Percentiles rank a stretch among this genome's conserved stretches.
These are phyloP conservation scores for Ophiosphaerella narmari DNA, from an alignment of 2,329 filamentous ascomycete genomes.

Conservation along the genomic window DNA sequence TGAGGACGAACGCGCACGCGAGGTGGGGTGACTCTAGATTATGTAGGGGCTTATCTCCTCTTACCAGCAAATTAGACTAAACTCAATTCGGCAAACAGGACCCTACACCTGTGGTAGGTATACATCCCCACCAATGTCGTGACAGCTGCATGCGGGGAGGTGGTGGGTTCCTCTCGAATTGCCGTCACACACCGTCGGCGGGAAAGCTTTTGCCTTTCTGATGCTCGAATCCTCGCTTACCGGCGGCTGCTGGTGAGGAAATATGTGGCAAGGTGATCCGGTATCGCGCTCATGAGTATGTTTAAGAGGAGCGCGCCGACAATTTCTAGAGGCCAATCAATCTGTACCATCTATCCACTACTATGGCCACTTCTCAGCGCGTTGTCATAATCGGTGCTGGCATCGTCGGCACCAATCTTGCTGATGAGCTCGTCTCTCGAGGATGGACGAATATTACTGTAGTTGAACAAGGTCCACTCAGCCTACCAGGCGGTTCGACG, in stretches of 20 bases:
- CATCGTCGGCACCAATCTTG: conserved; percentile 67
- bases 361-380: conserved; percentile 41
- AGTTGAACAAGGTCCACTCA: conserved; percentile 65
- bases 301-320: conserved; percentile 15
- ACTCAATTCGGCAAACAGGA: conserved; percentile 31
- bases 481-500: conserved; percentile 67
- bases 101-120: conserved; percentile 30
- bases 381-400: conserved; percentile 60
- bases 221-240: conserved; percentile 29
- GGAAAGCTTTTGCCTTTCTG: conserved; percentile 30
- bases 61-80: conserved; percentile 15
- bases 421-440: conserved; percentile 65
- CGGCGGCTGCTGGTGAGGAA: conserved; percentile 21
- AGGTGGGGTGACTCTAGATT: conserved; percentile 28
- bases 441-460: conserved; percentile 69
- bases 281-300: conserved; percentile 25
- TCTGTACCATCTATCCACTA: background rate
- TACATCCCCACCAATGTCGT: conserved; percentile 34
- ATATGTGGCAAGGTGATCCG: conserved; percentile 20
- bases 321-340: conserved; percentile 2
- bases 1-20: conserved; percentile 19
- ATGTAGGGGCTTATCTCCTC: conserved; percentile 23
- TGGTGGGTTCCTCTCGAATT: conserved; percentile 10
- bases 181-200: conserved; percentile 15
- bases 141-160: conserved; percentile 28